Evolutionary conservation across 2,329 filamentous ascomycete genomes (phyloP), one percentile per base, ranked within the genome.

Genomic region (Chrysoporthe puriensis): DNA sequence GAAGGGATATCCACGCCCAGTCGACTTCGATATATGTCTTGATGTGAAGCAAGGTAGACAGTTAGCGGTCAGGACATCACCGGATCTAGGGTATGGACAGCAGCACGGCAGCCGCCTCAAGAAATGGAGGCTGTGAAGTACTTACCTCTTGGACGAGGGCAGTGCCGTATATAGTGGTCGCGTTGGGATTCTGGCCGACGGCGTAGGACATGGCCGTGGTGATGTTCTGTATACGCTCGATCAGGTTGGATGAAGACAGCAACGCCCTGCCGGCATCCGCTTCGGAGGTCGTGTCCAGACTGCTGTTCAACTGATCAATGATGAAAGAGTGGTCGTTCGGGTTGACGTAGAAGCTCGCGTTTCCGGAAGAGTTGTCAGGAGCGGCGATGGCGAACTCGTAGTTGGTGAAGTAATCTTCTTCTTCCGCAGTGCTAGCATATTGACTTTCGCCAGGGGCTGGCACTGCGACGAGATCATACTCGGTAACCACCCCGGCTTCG

Each of bases 1-100:
- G 54, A 4, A 58, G 54, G 16, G 54, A 52, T 21, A 52, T 52
- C 54, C 54, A 58, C 18, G 8, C 32, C 54, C 54, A 58, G 32
- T 36, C 36, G 18, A 58, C 54, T 58, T 34, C 14, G 54, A 58
- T 58, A 14, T 40, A 58, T n/a, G 54, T 58, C 54, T 58, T 36
- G 9, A 52, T 52, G 4, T 9, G 9, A 50, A 2, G n/a, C 6
- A 8, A 4, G 21, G 1, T 21, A 11, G 18, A 50, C 4, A 26
- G 48, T 52, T 13, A 52, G 48, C 48, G 9, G 3, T 32, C 11
- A 2, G 9, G 11, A n/a, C 14, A 18, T 46, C 18, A 18, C 18
- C 14, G 44, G 16, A 4, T 46, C 18, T 46, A 6, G 36, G 36
- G 14, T 46, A 5, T 13, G 43, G 43, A 50, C n/a, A 8, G n/a